Percentiles rank a stretch among this genome's conserved stretches.
Conservation (phyloP, 1,284 basidiomycete genomes). For the Heterobasidion annosum region DNA sequence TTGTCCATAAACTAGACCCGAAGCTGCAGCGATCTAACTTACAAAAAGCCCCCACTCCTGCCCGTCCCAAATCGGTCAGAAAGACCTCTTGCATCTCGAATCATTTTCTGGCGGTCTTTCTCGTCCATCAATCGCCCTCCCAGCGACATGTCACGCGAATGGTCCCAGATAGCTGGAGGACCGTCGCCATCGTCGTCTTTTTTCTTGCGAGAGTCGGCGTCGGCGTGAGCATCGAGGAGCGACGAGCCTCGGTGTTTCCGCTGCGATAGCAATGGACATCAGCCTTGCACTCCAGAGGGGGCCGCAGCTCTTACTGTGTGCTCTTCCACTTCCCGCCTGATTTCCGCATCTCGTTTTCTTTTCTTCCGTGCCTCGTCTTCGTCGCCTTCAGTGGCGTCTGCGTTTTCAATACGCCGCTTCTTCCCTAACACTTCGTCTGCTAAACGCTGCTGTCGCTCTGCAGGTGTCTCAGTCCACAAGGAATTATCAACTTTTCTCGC, state of each 20-base stretch:
- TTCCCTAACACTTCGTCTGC: slow-evolving; percentile 83
- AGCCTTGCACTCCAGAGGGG: not conserved
- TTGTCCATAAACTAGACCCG: too few relatives aligned
- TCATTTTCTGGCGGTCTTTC: slow-evolving; percentile 62
- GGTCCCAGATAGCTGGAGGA: slow-evolving; percentile 76
- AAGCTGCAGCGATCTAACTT: slow-evolving; percentile 2
- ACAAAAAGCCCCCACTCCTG: slow-evolving; percentile 53
- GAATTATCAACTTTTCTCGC: slow-evolving; percentile 38
- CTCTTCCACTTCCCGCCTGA: slow-evolving; percentile 63
- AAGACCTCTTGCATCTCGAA: slow-evolving; percentile 71
- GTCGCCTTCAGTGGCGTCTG: slow-evolving; percentile 23
- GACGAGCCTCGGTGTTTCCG: slow-evolving; percentile 56
- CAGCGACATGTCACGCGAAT: slow-evolving; percentile 77
- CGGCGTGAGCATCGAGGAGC: slow-evolving; percentile 57
- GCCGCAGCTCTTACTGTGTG: slow-evolving; percentile 56
- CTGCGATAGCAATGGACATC: slow-evolving; percentile 25
- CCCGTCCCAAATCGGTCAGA: slow-evolving; percentile 76
- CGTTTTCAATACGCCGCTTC: slow-evolving; percentile 60
- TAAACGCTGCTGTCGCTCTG: slow-evolving; percentile 75
- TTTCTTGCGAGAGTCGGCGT: slow-evolving; percentile 20
- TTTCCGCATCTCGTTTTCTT: slow-evolving; percentile 54
- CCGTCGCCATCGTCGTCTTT: slow-evolving; percentile 37
- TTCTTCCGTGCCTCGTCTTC: slow-evolving; percentile 42
- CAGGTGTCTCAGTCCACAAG: slow-evolving; percentile 91
- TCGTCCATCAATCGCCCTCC: slow-evolving; percentile 84